Conservation (phyloP, 495 filamentous ascomycete species). For the Penicillium lividum region DNA sequence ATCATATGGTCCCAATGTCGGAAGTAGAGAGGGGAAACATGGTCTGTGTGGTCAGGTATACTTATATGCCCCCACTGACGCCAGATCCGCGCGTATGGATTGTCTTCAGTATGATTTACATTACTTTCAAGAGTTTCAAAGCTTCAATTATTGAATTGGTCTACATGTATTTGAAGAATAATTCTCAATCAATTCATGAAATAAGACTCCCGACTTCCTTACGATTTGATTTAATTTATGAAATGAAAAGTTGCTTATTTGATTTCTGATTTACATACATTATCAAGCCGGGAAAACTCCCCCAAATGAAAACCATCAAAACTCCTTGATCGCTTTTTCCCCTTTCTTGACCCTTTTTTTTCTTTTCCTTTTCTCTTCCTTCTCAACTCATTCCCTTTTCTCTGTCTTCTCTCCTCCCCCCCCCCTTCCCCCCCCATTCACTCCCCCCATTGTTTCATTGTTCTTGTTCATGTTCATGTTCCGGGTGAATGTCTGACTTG, state of each 20-base stretch:
- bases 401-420: conserved; percentile 13
- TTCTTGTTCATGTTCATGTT: not conserved
- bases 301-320: conserved; percentile 11
- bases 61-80: conserved; percentile 20
- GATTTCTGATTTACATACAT: conserved; percentile 5
- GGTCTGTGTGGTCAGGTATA: not conserved
- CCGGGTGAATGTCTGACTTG: not conserved
- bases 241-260: not conserved
- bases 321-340: conserved; percentile 21
- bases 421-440: not conserved
- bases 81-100: conserved; percentile 27
- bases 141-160: not conserved
- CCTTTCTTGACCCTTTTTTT: conserved; percentile 18
- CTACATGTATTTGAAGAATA: not conserved
- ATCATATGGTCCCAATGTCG: not conserved
- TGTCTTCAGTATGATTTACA: not conserved
- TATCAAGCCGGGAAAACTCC: conserved; percentile 11
- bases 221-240: not conserved
- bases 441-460: conserved; percentile 1
- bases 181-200: not conserved
- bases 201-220: too few relatives aligned
- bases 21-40: not conserved
- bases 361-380: conserved; percentile 1
- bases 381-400: not conserved
- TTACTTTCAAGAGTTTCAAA: not conserved